Evolutionary conservation across 2,329 filamentous ascomycete genomes (phyloP), one percentile per base, ranked within the genome.

Genomic region (Alternaria brassicicola): DNA sequence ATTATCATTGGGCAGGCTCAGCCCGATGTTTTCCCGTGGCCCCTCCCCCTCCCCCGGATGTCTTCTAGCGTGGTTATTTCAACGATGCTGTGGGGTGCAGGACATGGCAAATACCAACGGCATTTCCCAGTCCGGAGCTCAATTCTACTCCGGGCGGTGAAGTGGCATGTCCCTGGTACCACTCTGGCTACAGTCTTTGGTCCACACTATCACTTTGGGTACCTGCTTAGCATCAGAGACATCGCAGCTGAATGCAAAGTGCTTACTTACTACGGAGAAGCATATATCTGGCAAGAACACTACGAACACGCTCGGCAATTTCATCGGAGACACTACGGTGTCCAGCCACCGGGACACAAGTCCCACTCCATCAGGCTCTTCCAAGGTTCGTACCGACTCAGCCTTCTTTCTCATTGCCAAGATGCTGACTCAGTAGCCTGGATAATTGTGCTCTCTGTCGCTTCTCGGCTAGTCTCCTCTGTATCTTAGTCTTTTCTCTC

Each of bases 1-100:
- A n/a, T 28, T 38, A 8, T 45, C 23, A 58, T 58, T 58, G 55
- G 55, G 4, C 43, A 9, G 12, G 7, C n/a, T 4, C 21, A 4
- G 13, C 31, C 55, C 43, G 55, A 28, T 39, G 55, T 58, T 58
- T 49, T 25, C 13, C 51, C 51, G 39, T 9, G 17, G 21, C 35
- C n/a, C n/a, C n/a, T n/a, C n/a, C n/a, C n/a, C n/a, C n/a, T n/a
- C n/a, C 25, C 21, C 33, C 6, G 45, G 30, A 26, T 55, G 45
- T 23, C 39, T 39, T 31, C 8, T 55, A 58, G 55, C 38, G 55
- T 58, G 21, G 51, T 33, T 35, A 47, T 38, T 33, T 25, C 15
- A 28, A 49, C 28, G 31, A 36, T 33, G 31, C 42, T 49, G 51
- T 58, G 55, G 51, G 55, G 55, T 58, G 26, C 46, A 53, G 51